Evolutionary conservation across 1,284 basidiomycete species (phyloP).

Genomic region (Butyriboletus pseudospeciosus): DNA sequence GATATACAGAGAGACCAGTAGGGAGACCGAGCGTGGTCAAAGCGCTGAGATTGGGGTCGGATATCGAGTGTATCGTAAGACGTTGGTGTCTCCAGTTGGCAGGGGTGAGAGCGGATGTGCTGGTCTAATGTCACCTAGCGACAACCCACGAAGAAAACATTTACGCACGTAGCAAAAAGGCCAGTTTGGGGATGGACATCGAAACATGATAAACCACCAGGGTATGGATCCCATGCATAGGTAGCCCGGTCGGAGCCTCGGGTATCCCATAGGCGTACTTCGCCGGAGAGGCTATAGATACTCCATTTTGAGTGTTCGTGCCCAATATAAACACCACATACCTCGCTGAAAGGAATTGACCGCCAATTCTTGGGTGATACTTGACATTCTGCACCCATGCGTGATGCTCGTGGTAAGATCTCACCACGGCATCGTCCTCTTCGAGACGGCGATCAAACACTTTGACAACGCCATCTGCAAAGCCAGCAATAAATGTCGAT

Average conservation of each 20-base stretch:
- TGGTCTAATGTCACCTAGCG: conserved; percentile 27
- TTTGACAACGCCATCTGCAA: conserved; percentile 89
- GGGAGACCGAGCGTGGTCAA: conserved; percentile 51
- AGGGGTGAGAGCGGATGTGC: conserved; percentile 59
- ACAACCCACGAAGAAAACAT: background rate
- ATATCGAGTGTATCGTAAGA: conserved; percentile 54
- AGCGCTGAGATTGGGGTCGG: conserved; percentile 28
- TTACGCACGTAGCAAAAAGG: conserved; percentile 81
- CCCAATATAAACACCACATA: conserved; percentile 33
- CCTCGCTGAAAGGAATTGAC: conserved; percentile 89
- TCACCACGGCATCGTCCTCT: conserved; percentile 80
- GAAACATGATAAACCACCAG: conserved; percentile 75
- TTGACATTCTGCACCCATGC: conserved; percentile 92
- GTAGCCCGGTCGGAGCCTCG: conserved; percentile 63
- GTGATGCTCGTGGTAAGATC: conserved; percentile 78
- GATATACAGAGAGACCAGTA: conserved; percentile 51
- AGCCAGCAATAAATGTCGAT: conserved; percentile 84
- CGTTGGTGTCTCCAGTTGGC: conserved; percentile 62
- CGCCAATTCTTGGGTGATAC: conserved; percentile 71
- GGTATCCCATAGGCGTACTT: conserved; percentile 91
- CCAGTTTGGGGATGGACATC: conserved; percentile 84
- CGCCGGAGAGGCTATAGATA: conserved; percentile 72
- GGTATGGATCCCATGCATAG: conserved; percentile 64
- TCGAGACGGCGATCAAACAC: conserved; percentile 89
- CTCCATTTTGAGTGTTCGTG: background rate